Percentiles rank a stretch among this genome's conserved stretches.
Evolutionary conservation across 2,329 filamentous ascomycete species (phyloP).

Genomic region (Arachnomyces sp.): DNA sequence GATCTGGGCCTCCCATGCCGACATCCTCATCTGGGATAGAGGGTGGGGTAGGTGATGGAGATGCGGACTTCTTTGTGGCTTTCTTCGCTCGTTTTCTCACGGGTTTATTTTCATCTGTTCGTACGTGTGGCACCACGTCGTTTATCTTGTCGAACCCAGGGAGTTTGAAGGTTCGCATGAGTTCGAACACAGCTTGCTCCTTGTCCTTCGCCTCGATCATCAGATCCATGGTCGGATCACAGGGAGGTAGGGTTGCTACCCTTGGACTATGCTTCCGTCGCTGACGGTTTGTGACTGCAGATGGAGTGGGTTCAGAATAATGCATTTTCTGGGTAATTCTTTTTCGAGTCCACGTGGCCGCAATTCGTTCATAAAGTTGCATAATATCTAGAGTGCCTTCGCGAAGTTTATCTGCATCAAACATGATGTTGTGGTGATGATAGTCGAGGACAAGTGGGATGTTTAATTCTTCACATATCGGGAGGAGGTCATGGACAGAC

Average conservation of each 20-base stretch:
- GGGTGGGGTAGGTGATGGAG: slow-evolving; percentile 33
- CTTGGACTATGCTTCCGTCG: slow-evolving; percentile 78
- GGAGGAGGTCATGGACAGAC: slow-evolving; percentile 85
- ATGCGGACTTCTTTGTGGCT: slow-evolving; percentile 37
- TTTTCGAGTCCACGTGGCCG: slow-evolving; percentile 76
- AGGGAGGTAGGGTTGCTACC: slow-evolving; percentile 73
- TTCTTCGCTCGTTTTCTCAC: slow-evolving; percentile 42
- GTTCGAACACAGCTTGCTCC: slow-evolving; percentile 88
- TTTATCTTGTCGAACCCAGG: slow-evolving; percentile 70
- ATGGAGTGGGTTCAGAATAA: slow-evolving; percentile 72
- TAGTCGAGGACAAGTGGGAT: slow-evolving; percentile 89
- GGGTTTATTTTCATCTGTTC: slow-evolving; percentile 65
- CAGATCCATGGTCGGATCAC: slow-evolving; percentile 76
- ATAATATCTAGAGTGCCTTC: slow-evolving; percentile 82
- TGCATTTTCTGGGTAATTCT: slow-evolving; percentile 92
- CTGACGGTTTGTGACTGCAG: slow-evolving; percentile 70
- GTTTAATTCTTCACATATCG: slow-evolving; percentile 85
- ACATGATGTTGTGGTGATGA: slow-evolving; percentile 93
- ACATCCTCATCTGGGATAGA: slow-evolving; percentile 61
- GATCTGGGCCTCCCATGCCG: slow-evolving; percentile 76
- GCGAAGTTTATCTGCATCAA: slow-evolving; percentile 62
- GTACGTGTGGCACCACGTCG: slow-evolving; percentile 68
- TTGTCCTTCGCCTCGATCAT: slow-evolving; percentile 99
- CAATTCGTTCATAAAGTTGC: slow-evolving; percentile 65
- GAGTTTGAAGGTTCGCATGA: slow-evolving; percentile 82